These are phyloP conservation scores for Metschnikowia santaceciliae DNA, from an alignment of 805 yeast species.

Conservation along the genomic window DNA sequence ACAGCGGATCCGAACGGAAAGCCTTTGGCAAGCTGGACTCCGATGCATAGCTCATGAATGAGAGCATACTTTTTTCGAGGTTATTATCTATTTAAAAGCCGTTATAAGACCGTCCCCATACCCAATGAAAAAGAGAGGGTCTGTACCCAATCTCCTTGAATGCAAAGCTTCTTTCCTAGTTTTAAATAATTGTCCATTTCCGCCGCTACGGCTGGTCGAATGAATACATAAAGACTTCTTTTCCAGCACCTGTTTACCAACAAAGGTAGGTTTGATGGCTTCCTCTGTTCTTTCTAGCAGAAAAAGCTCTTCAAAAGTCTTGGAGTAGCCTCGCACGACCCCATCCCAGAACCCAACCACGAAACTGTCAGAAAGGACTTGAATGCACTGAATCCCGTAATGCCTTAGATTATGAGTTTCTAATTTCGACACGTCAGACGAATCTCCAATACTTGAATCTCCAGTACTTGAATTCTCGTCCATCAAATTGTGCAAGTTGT, in stretches of 20 bases:
- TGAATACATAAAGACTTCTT: conserved; percentile 16
- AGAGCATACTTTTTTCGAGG: not conserved
- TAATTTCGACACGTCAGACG: not conserved
- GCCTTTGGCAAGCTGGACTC: conserved; percentile 6
- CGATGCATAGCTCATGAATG: not conserved
- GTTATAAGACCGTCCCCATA: conserved; percentile 54
- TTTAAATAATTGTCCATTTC: not conserved
- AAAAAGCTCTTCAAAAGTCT: conserved; percentile 4
- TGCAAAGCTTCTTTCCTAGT: conserved; percentile 8
- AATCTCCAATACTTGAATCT: not conserved
- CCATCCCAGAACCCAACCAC: conserved; percentile 53
- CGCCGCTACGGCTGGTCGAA: not conserved
- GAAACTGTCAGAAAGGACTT: conserved; percentile 18
- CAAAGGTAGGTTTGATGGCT: conserved; percentile 9
- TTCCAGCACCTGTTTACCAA: conserved; percentile 6
- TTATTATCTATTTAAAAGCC: conserved; percentile 15
- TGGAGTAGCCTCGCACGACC: conserved; percentile 23
- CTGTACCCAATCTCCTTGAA: conserved; percentile 10
- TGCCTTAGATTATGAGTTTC: conserved; percentile 12
- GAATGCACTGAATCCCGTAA: conserved; percentile 20
- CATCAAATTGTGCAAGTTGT: conserved; percentile 13
- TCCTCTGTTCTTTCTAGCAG: conserved; percentile 14
- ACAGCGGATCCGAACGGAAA: conserved; percentile 6
- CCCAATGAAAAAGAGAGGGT: conserved; percentile 42
- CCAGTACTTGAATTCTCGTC: not conserved